A percentile compares a stretch with the other conserved stretches of the same genome.
Conservation (phyloP, 306 rosid genomes). For the Quillaja saponaria region DNA sequence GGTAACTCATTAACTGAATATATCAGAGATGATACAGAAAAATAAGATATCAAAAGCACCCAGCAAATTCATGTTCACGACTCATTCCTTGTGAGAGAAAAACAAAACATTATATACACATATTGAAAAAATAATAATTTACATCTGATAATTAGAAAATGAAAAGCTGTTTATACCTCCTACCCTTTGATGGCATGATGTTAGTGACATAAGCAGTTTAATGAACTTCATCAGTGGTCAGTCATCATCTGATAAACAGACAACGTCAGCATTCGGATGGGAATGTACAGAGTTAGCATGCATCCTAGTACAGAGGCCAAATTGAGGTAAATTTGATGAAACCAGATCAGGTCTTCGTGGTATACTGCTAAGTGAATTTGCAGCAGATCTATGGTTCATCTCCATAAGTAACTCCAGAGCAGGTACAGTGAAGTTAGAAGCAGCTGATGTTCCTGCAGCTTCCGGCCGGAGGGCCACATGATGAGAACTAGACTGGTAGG, state of each 20-base stretch:
- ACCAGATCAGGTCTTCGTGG: slow-evolving; percentile 24
- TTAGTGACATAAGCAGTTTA: too few species aligned
- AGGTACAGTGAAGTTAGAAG: slow-evolving; percentile 38
- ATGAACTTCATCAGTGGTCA: slow-evolving; percentile 31
- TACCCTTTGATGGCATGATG: too few species aligned
- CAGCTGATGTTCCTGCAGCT: slow-evolving; percentile 35
- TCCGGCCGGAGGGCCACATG: slow-evolving; percentile 29
- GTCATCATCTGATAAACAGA: slow-evolving; percentile 84
- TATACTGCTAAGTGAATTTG: slow-evolving; percentile 24
- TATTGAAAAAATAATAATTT: too few species aligned
- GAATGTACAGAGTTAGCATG: slow-evolving; percentile 33
- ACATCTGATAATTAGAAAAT: too few species aligned
- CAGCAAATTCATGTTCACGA: too few species aligned
- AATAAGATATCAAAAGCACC: too few species aligned
- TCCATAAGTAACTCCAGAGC: slow-evolving; percentile 31
- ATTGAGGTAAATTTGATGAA: slow-evolving; percentile 21
- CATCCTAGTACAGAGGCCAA: slow-evolving; percentile 19
- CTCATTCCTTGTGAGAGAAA: too few species aligned
- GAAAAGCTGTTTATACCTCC: too few species aligned
- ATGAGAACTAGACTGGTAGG: slow-evolving; percentile 26
- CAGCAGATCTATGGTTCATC: slow-evolving; percentile 37
- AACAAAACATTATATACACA: too few species aligned
- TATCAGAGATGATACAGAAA: too few species aligned
- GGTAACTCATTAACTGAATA: too few species aligned
- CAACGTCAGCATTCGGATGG: slow-evolving; percentile 42